Conservation (phyloP, 2,329 filamentous ascomycete genomes). For the Penicillium sp. region DNA sequence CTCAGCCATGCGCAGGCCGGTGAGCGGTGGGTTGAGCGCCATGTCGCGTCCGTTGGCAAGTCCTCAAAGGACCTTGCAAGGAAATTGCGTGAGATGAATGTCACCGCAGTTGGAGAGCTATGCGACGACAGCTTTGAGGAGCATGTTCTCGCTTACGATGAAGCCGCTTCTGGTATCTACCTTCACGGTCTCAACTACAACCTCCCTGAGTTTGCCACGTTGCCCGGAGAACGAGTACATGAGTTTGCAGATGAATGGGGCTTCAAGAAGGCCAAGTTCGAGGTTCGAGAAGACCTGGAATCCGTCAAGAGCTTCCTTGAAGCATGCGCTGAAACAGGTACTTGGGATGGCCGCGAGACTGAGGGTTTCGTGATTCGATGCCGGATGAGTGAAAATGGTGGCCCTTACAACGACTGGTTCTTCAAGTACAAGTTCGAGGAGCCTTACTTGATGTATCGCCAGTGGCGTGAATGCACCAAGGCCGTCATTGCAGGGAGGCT, state of each 20-base stretch:
- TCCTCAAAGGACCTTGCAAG: constrained; percentile 72
- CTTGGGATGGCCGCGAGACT: constrained; percentile 84
- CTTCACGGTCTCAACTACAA: constrained; percentile 96
- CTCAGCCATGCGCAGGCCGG: constrained; percentile 80
- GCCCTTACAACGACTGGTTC: constrained; percentile 85
- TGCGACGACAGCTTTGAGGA: constrained; percentile 97
- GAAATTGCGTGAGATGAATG: constrained; percentile 72
- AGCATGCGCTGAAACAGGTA: constrained; percentile 77
- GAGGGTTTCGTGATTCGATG: constrained; percentile 97
- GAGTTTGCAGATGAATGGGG: constrained; percentile 88
- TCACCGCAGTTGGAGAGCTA: constrained; percentile 91
- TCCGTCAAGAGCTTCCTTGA: constrained; percentile 78
- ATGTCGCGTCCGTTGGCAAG: constrained; percentile 72
- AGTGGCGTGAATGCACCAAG: constrained; percentile 97
- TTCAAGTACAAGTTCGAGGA: constrained; percentile 99
- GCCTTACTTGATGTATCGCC: constrained; percentile 96
- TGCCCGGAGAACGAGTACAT: constrained; percentile 77
- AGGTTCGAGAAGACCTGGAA: constrained; percentile 68
- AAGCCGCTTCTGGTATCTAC: constrained; percentile 81
- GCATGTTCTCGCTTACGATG: constrained; percentile 85
- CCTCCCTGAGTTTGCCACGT: constrained; percentile 83
- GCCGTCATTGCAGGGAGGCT: constrained; percentile 70
- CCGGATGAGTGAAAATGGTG: constrained; percentile 54
- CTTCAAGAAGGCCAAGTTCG: constrained; percentile 80
- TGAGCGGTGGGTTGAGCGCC: constrained; percentile 73